Evolutionary conservation across 23 red algal species (phyloP).

Genomic region (Agarophyton chilense): DNA sequence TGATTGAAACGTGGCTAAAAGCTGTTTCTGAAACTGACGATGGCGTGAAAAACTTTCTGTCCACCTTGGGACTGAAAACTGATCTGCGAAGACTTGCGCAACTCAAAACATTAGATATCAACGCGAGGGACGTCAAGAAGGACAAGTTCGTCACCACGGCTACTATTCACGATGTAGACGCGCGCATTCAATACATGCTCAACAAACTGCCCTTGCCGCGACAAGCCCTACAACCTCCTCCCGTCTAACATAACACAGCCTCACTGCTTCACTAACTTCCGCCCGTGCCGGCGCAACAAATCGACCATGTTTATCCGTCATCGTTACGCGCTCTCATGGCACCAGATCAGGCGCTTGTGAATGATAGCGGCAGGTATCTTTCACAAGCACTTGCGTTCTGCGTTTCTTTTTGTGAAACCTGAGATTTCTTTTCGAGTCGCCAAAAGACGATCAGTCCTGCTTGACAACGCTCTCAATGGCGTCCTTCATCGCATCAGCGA

Average conservation of each 20-base stretch:
- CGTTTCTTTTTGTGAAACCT: background rate
- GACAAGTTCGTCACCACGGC: constrained; percentile 36
- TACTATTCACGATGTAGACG: constrained; percentile 17
- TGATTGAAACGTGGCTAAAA: constrained; percentile 28
- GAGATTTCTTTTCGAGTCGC: background rate
- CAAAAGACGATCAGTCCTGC: background rate
- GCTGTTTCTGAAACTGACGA: background rate
- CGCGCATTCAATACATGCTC: constrained; percentile 1
- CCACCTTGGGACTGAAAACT: constrained; percentile 17
- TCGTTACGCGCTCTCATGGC: no score
- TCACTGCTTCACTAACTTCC: background rate
- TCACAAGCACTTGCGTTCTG: no score
- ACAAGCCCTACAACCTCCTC: background rate
- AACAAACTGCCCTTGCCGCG: constrained; percentile 20
- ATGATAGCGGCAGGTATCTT: no score
- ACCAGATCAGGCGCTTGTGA: no score
- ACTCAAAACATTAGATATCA: constrained; percentile 36
- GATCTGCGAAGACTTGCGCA: constrained; percentile 28
- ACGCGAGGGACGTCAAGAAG: constrained; percentile 53
- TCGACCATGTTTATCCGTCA: no score
- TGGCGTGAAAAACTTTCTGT: constrained; percentile 34
- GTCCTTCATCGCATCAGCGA: constrained; percentile 96
- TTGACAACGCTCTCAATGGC: constrained; percentile 66
- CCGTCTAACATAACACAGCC: background rate
- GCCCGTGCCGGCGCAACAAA: no score